Evolutionary conservation across 2,329 filamentous ascomycete species (phyloP), one percentile per base, ranked within the genome.

Genomic region (Chalaropsis thielavioides): DNA sequence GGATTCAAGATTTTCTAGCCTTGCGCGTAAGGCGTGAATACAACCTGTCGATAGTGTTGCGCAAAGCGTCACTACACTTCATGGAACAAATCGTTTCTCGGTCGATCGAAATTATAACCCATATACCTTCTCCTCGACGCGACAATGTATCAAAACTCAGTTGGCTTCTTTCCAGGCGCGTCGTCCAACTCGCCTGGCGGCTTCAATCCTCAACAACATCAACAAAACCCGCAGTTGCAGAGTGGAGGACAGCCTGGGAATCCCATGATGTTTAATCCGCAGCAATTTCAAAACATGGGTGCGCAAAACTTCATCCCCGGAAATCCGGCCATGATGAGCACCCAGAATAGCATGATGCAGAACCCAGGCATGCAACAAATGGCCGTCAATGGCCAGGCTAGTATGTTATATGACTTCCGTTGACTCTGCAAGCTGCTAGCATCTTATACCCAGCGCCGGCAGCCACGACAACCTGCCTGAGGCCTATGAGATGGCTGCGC

Each of bases 321-420:
- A 69, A 64, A 62, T 69, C 75, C 77, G 63, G 75, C 81, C 73
- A 82, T 84, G 80, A 82, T 82, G 77, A 74, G 74, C 68, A 79
- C 78, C 49, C 77, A 79, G 74, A 78, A 76, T 74, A 81, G 78
- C 71, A 84, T 86, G 82, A 85, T 86, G 83, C 83, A 81, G 75
- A 83, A 79, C 72, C 74, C 80, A 70, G 79, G 75, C 71, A 82
- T 84, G 80, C 78, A 78, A 68, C 80, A 81, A 72, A 83, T 84
- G 80, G 76, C 76, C 69, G 74, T 79, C 68, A 84, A 83, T 76
- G 80, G 81, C 51, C 64, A 64, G 40, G 27, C 56, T 38, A 62
- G 61, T 62, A 62, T 13, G 44, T 62, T 24, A 49, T 24, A 51
- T n/a, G 31, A 27, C 2, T 24, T 15, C 17, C 11, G 35, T 56